phyloP scores from a whole-genome alignment of 306 rosid species.

The Casuarina glauca region DNA sequence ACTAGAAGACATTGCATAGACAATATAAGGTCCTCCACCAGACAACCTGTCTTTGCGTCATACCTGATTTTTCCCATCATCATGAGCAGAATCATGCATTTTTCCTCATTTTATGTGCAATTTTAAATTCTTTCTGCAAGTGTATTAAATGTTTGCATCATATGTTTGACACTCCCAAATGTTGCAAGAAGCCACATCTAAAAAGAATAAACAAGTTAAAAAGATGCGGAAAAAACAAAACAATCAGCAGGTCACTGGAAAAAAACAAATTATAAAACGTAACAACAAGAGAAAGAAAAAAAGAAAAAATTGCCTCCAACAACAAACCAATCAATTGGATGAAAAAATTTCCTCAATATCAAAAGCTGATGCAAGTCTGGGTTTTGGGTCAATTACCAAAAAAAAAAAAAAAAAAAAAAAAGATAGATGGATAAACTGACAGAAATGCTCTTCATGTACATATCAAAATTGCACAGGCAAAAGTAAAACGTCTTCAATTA shows the following conservation, averaged over 20 bases:
- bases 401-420: not conserved
- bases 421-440: not conserved
- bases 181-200: constrained; percentile 1
- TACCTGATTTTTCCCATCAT: constrained; percentile 29
- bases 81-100: constrained; percentile 24
- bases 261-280: not conserved
- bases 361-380: not conserved
- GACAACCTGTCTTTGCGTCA: constrained; percentile 22
- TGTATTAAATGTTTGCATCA: not conserved
- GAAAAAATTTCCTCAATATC: not conserved
- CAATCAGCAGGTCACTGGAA: not conserved
- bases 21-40: constrained; percentile 26
- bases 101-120: constrained; percentile 27
- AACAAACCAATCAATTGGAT: not conserved
- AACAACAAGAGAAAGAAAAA: not conserved
- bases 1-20: constrained; percentile 43
- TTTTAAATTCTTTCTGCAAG: constrained; percentile 8
- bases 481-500: not conserved
- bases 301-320: not conserved
- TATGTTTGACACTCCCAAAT: constrained; percentile 5
- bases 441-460: not conserved
- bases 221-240: not conserved
- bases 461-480: not conserved
- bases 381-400: not conserved
- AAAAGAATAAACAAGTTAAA: not conserved